A percentile compares a stretch with the other conserved stretches of the same genome.
These are phyloP conservation scores for Bathelium albidoporum DNA, from an alignment of 495 filamentous ascomycete genomes.

Conservation along the genomic window DNA sequence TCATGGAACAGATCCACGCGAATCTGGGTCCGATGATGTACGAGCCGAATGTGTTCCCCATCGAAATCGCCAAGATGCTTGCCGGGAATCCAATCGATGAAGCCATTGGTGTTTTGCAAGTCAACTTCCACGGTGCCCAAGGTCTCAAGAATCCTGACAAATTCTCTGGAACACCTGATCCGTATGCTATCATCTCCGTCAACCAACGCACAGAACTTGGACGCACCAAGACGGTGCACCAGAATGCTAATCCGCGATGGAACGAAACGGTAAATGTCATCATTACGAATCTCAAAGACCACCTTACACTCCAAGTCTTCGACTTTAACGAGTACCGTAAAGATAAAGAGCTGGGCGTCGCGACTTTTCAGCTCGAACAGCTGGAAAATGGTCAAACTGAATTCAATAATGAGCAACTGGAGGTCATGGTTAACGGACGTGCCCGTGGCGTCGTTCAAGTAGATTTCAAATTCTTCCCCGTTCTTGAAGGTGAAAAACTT, in stretches of 20 bases:
- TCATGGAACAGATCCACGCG: constrained; percentile 88
- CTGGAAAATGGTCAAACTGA: constrained; percentile 58
- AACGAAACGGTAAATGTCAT: constrained; percentile 94
- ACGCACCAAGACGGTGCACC: constrained; percentile 77
- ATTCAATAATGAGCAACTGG: constrained; percentile 74
- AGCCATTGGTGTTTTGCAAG: constrained; percentile 84
- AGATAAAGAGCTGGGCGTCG: constrained; percentile 86
- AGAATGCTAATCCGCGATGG: constrained; percentile 82
- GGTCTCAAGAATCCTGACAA: constrained; percentile 92
- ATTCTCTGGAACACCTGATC: constrained; percentile 87
- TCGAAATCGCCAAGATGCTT: constrained; percentile 97
- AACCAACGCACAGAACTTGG: constrained; percentile 71
- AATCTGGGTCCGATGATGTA: constrained; percentile 96
- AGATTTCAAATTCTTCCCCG: constrained; percentile 92
- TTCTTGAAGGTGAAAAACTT: constrained; percentile 60
- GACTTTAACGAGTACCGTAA: constrained; percentile 96
- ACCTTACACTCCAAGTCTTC: constrained; percentile 69
- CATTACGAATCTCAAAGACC: constrained; percentile 77
- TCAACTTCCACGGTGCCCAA: constrained; percentile 82
- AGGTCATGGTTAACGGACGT: constrained; percentile 76
- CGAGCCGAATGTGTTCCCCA: constrained; percentile 90
- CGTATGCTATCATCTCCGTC: constrained; percentile 78
- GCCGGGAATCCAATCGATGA: constrained; percentile 90
- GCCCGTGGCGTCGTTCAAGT: constrained; percentile 65
- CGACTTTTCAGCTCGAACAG: constrained; percentile 73